Conservation (phyloP, 805 yeast genomes). For the Saccharomyces mikatae region DNA sequence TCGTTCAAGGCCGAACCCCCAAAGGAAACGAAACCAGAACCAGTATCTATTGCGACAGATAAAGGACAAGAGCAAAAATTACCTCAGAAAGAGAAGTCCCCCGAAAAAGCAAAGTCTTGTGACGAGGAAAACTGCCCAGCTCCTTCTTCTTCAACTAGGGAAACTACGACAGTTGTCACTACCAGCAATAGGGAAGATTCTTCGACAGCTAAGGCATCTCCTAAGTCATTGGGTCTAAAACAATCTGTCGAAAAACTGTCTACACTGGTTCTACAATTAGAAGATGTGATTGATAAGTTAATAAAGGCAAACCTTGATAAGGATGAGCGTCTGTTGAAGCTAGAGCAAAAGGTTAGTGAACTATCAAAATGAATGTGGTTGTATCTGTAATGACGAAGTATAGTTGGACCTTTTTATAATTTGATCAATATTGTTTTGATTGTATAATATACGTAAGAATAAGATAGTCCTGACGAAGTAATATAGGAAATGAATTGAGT, state of each 20-base stretch:
- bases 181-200: constrained; percentile 14
- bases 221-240: constrained; percentile 56
- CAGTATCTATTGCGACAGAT: constrained; percentile 8
- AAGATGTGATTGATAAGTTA: constrained; percentile 45
- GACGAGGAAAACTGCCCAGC: constrained; percentile 10
- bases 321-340: constrained; percentile 48
- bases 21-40: constrained; percentile 9
- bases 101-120: constrained; percentile 1
- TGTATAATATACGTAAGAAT: background rate
- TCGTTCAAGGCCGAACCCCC: constrained; percentile 10
- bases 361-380: constrained; percentile 34
- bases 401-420: background rate
- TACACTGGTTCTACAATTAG: constrained; percentile 47
- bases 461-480: background rate
- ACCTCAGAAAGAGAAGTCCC: constrained; percentile 9
- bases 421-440: background rate
- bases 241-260: constrained; percentile 65
- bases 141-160: constrained; percentile 15
- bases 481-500: background rate
- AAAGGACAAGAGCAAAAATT: constrained; percentile 19
- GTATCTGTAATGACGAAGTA: background rate
- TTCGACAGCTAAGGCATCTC: constrained; percentile 5
- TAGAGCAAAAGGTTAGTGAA: constrained; percentile 56
- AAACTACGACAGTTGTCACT: constrained; percentile 7
- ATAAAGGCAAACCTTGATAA: constrained; percentile 50